These are phyloP conservation scores for Fonsecaea pedrosoi DNA, from an alignment of 2,329 filamentous ascomycete genomes.

Conservation along the genomic window DNA sequence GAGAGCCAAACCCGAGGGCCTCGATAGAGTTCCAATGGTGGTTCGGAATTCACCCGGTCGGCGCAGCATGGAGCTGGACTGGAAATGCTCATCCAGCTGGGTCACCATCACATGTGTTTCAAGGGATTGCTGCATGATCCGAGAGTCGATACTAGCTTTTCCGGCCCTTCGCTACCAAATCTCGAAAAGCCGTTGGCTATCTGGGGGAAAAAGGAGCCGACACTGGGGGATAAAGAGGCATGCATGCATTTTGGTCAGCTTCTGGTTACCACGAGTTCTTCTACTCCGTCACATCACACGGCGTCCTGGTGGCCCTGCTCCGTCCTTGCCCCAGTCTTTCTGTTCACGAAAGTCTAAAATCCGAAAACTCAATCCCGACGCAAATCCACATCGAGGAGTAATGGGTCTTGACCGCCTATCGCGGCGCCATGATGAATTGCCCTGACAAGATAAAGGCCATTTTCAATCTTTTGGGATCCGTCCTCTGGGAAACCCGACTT, in stretches of 20 bases:
- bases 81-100: too few relatives aligned
- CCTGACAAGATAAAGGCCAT: conserved; percentile 6
- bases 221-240: background rate
- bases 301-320: background rate
- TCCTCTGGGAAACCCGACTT: background rate
- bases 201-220: background rate
- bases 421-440: background rate
- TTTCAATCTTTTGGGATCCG: background rate
- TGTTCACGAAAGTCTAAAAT: conserved; percentile 11
- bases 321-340: conserved; percentile 12
- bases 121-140: background rate
- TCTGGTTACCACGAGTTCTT: background rate
- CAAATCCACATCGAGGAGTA: conserved; percentile 2
- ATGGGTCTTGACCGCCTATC: conserved; percentile 17
- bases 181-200: background rate
- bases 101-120: background rate
- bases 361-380: conserved; percentile 16
- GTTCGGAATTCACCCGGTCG: conserved; percentile 4
- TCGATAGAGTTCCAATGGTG: conserved; percentile 11
- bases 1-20: conserved; percentile 9
- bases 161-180: conserved; percentile 3
- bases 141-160: conserved; percentile 15
- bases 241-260: background rate
- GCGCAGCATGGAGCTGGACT: too few relatives aligned
- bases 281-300: background rate